Conservation (phyloP, 176 grass and related monocot genomes). For the Cocos nucifera region DNA sequence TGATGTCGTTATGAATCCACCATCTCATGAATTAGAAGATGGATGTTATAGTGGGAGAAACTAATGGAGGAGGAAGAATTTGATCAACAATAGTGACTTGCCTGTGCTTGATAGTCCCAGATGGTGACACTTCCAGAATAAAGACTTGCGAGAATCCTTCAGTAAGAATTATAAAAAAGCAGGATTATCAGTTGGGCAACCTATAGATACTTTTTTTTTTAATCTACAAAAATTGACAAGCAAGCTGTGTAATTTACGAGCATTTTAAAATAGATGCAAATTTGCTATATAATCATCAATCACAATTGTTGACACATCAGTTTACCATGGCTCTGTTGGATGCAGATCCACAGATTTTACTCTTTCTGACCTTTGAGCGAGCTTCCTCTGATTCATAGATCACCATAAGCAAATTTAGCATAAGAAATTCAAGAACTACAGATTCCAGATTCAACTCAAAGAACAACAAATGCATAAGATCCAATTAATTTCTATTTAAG, state of each 20-base stretch:
- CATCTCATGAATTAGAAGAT: too few relatives aligned
- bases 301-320: not conserved
- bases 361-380: slow-evolving; percentile 84
- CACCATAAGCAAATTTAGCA: slow-evolving; percentile 14
- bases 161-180: not conserved
- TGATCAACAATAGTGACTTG: slow-evolving; percentile 11
- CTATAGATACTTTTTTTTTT: too few relatives aligned
- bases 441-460: too few relatives aligned
- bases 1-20: too few relatives aligned
- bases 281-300: too few relatives aligned
- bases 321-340: slow-evolving; percentile 95
- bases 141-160: slow-evolving; percentile 84
- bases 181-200: too few relatives aligned
- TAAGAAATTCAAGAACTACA: slow-evolving; percentile 5
- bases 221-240: too few relatives aligned
- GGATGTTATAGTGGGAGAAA: too few relatives aligned
- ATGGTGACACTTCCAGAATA: slow-evolving; percentile 95
- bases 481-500: not conserved
- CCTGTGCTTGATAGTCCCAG: slow-evolving; percentile 96
- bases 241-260: too few relatives aligned
- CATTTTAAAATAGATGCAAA: too few relatives aligned
- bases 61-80: too few relatives aligned
- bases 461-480: too few relatives aligned
- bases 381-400: slow-evolving; percentile 75
- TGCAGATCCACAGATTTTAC: slow-evolving; percentile 98